These are phyloP conservation scores for Lasiodiplodia citricola DNA, from an alignment of 2,329 filamentous ascomycete genomes.

Conservation along the genomic window DNA sequence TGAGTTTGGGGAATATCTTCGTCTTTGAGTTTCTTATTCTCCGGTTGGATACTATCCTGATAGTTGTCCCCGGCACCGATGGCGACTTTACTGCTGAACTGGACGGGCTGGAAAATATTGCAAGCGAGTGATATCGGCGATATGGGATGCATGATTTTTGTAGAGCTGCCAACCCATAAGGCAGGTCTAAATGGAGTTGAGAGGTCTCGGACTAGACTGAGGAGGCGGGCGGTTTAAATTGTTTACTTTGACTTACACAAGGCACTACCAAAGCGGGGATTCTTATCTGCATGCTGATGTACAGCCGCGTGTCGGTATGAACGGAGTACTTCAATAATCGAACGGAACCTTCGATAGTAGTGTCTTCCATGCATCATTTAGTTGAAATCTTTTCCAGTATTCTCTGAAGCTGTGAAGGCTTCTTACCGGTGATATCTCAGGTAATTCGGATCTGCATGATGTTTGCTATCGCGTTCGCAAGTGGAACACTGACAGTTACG, in stretches of 20 bases:
- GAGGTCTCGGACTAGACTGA: background rate
- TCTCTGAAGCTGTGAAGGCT: too few relatives aligned
- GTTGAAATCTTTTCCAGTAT: too few relatives aligned
- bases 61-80: background rate
- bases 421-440: too few relatives aligned
- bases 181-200: background rate
- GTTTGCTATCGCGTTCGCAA: background rate
- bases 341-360: too few relatives aligned
- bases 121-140: background rate
- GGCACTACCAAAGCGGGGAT: too few relatives aligned
- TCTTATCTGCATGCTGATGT: too few relatives aligned
- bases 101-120: background rate
- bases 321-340: too few relatives aligned
- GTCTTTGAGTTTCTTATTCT: background rate
- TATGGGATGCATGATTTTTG: background rate
- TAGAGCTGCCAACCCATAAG: background rate
- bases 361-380: too few relatives aligned
- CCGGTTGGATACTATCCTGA: background rate
- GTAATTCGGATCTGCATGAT: background rate
- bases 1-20: background rate
- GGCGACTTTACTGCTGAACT: constrained; percentile 2
- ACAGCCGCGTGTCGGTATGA: too few relatives aligned
- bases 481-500: background rate
- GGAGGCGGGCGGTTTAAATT: background rate
- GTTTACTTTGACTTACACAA: background rate